A percentile compares a stretch with the other conserved stretches of the same genome.
These are phyloP conservation scores for Myxozyma sirexii DNA, from an alignment of 805 yeast genomes.

Conservation along the genomic window DNA sequence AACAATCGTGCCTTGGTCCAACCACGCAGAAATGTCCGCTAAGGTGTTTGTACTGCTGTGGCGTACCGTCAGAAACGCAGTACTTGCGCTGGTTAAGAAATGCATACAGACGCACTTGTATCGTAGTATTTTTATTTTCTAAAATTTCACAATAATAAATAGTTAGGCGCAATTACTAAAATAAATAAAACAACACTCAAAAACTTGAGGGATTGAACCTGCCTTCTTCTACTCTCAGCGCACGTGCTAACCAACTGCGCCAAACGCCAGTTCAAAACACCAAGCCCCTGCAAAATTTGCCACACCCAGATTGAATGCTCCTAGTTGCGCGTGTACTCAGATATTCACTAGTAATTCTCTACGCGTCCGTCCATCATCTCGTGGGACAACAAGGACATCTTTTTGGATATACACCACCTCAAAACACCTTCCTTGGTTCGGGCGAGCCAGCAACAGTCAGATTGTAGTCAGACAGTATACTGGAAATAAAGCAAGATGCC, in stretches of 20 bases:
- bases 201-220: constrained; percentile 35
- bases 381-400: not conserved
- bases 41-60: too few relatives aligned
- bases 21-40: not conserved
- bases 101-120: too few relatives aligned
- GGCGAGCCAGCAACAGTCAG: too few relatives aligned
- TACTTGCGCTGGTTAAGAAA: too few relatives aligned
- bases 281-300: not conserved
- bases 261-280: constrained; percentile 31
- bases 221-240: constrained; percentile 39
- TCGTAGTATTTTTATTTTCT: too few relatives aligned
- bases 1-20: not conserved
- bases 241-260: constrained; percentile 39
- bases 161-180: not conserved
- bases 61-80: too few relatives aligned
- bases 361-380: not conserved
- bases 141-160: not conserved
- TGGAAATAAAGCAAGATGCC: constrained; percentile 10
- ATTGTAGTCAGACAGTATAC: not conserved
- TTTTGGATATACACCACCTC: not conserved
- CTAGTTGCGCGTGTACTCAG: not conserved
- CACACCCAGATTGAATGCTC: not conserved
- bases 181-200: not conserved
- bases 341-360: not conserved
- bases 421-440: too few relatives aligned